Conservation (phyloP, 2,329 filamentous ascomycete species). For the Trichoderma sp. region DNA sequence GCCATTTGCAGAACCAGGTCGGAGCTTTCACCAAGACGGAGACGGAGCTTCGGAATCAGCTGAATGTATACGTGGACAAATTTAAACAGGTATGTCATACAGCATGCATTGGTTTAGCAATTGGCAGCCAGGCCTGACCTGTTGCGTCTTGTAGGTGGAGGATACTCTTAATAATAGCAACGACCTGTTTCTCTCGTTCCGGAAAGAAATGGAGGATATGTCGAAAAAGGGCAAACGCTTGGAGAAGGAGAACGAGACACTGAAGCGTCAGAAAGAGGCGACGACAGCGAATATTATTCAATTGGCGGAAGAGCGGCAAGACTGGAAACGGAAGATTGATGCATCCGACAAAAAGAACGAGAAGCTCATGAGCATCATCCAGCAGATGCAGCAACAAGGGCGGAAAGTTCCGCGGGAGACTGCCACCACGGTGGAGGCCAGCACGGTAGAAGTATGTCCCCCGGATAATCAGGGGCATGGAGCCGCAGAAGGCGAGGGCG, state of each 20-base stretch:
- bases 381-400: slow-evolving; percentile 94
- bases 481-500: slow-evolving; percentile 57
- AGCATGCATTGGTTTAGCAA: neutral
- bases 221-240: slow-evolving; percentile 97
- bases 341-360: slow-evolving; percentile 71
- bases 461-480: slow-evolving; percentile 53
- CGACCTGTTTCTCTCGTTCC: slow-evolving; percentile 93
- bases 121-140: slow-evolving; percentile 16
- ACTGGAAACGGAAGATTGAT: slow-evolving; percentile 68
- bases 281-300: slow-evolving; percentile 94
- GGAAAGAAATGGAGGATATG: slow-evolving; percentile 99
- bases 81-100: slow-evolving; percentile 85
- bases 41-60: slow-evolving; percentile 86
- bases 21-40: slow-evolving; percentile 96
- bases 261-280: slow-evolving; percentile 90
- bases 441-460: slow-evolving; percentile 60
- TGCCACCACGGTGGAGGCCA: slow-evolving; percentile 43
- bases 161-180: slow-evolving; percentile 98
- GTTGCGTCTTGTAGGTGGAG: slow-evolving; percentile 69
- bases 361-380: slow-evolving; percentile 91
- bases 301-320: slow-evolving; percentile 94
- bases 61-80: slow-evolving; percentile 98
- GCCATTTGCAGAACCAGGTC: slow-evolving; percentile 86
- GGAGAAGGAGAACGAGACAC: slow-evolving; percentile 91
- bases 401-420: slow-evolving; percentile 71